Conservation (phyloP, 345 rosid genomes). For the Gynandropsis gynandra region DNA sequence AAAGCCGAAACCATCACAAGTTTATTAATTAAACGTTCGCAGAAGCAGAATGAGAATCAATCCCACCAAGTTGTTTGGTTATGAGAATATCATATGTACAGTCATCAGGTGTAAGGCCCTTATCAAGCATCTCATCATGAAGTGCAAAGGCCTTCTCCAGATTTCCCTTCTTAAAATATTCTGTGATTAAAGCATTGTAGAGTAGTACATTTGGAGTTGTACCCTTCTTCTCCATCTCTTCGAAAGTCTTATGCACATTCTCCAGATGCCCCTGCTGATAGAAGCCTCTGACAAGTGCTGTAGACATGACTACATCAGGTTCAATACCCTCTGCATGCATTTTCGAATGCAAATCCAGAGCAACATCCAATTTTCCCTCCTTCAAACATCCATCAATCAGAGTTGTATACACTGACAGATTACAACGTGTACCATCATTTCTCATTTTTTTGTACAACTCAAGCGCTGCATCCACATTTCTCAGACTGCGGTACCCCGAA, state of each 20-base stretch:
- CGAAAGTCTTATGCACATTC: conserved; percentile 48
- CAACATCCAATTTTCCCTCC: conserved; percentile 47
- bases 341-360: conserved; percentile 55
- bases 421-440: conserved; percentile 44
- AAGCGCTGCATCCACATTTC: conserved; percentile 64
- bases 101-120: conserved; percentile 61
- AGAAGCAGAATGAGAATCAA: conserved; percentile 26
- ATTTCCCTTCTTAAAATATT: conserved; percentile 61
- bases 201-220: conserved; percentile 51
- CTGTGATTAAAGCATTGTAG: conserved; percentile 58
- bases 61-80: conserved; percentile 32
- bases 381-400: conserved; percentile 62
- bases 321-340: conserved; percentile 53
- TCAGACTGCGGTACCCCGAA: conserved; percentile 46
- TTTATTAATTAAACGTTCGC: conserved; percentile 17
- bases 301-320: conserved; percentile 44
- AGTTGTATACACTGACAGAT: conserved; percentile 56
- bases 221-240: conserved; percentile 51
- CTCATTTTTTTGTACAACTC: conserved; percentile 52
- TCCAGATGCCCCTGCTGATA: conserved; percentile 47
- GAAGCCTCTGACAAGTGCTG: conserved; percentile 53
- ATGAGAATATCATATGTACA: conserved; percentile 61
- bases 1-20: too few relatives aligned
- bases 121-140: conserved; percentile 82
- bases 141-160: conserved; percentile 61